Conservation (phyloP, 495 filamentous ascomycete genomes). For the Penicillium cataractarum region DNA sequence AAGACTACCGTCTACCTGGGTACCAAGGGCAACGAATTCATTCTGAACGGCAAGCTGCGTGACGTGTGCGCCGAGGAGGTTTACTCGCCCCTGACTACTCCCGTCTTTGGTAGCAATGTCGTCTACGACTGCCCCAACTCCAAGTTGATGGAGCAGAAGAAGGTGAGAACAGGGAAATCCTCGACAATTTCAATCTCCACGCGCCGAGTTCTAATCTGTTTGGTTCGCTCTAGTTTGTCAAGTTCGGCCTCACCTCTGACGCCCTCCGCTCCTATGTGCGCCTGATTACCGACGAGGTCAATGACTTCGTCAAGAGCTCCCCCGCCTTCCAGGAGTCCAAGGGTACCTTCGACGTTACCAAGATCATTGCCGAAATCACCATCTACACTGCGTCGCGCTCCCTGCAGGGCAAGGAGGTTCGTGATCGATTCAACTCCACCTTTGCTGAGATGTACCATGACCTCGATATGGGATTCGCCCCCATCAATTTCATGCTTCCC, state of each 20-base stretch:
- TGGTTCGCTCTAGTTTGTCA: conserved; percentile 56
- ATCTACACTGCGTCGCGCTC: conserved; percentile 69
- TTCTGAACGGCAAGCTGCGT: conserved; percentile 62
- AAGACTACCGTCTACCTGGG: conserved; percentile 65
- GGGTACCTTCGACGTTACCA: conserved; percentile 56
- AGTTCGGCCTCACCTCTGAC: conserved; percentile 64
- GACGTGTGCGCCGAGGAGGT: conserved; percentile 69
- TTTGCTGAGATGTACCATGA: conserved; percentile 69
- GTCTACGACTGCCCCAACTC: conserved; percentile 69
- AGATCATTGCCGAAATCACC: conserved; percentile 62
- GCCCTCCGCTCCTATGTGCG: conserved; percentile 65
- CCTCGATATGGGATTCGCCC: conserved; percentile 66
- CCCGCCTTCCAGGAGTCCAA: conserved; percentile 48
- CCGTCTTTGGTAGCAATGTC: conserved; percentile 65
- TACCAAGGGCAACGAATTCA: conserved; percentile 65
- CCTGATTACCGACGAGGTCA: conserved; percentile 57
- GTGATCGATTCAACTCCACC: conserved; percentile 60
- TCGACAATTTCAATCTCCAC: neutral
- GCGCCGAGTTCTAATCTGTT: conserved; percentile 9
- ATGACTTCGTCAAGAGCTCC: conserved; percentile 52
- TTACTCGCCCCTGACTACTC: conserved; percentile 62
- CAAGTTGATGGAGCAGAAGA: conserved; percentile 73
- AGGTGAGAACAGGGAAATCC: conserved; percentile 38
- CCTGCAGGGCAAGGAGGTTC: conserved; percentile 68
- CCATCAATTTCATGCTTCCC: conserved; percentile 68